phyloP scores from a whole-genome alignment of 2,329 filamentous ascomycete species.

The Fusarium papillatum region DNA sequence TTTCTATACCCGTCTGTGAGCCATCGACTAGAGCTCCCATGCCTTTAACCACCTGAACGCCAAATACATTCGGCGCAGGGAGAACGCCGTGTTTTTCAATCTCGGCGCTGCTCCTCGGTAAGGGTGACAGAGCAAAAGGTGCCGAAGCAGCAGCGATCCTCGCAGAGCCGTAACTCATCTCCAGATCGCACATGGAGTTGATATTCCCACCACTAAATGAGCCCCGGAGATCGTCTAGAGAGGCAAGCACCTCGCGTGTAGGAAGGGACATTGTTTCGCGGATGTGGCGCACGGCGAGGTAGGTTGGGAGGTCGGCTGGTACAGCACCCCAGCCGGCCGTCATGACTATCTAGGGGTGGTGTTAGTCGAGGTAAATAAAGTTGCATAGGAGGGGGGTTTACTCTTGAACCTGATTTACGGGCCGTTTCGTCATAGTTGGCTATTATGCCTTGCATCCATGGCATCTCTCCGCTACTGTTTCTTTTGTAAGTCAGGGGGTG shows the following conservation, averaged over 20 bases:
- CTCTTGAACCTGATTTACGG: conserved; percentile 23
- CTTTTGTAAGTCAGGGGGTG: conserved; percentile 1
- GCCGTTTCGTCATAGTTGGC: conserved; percentile 22
- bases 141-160: background rate
- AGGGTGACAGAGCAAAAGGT: background rate
- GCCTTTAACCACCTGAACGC: background rate
- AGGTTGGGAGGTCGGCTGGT: conserved; percentile 33
- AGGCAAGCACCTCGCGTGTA: conserved; percentile 26
- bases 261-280: conserved; percentile 12
- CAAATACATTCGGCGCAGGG: background rate
- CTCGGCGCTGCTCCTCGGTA: background rate
- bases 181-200: conserved; percentile 28
- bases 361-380: background rate
- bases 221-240: conserved; percentile 19
- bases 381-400: background rate
- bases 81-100: background rate
- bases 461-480: conserved; percentile 34
- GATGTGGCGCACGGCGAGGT: conserved; percentile 25
- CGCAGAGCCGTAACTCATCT: background rate
- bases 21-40: conserved; percentile 19
- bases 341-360: conserved; percentile 26
- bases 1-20: conserved; percentile 29
- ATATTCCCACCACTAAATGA: conserved; percentile 37
- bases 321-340: conserved; percentile 35
- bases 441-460: conserved; percentile 32